Evolutionary conservation across 352 stramenopile species (phyloP).

Genomic region (Achlya hypogyna): DNA sequence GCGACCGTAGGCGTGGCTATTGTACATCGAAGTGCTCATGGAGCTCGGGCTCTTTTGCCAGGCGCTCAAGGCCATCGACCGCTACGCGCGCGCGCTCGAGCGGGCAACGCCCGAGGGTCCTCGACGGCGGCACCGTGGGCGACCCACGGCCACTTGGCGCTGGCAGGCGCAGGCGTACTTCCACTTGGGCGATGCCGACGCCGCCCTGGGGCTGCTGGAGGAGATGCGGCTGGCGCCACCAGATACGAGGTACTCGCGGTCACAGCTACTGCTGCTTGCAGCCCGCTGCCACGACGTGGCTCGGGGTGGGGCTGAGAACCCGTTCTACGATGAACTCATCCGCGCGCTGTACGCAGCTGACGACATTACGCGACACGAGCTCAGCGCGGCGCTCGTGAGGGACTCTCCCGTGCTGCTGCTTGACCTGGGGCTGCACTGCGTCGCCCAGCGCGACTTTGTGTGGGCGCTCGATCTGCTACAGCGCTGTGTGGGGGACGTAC

Average conservation of each 20-base stretch:
- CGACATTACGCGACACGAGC: slow-evolving; percentile 11
- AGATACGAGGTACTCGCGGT: neutral
- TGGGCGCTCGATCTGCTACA: slow-evolving; percentile 9
- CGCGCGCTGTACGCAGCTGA: neutral
- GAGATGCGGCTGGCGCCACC: neutral
- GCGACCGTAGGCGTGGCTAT: neutral
- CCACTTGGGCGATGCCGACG: slow-evolving; percentile 3
- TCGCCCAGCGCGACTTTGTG: neutral
- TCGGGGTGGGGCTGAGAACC: neutral
- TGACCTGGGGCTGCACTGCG: neutral
- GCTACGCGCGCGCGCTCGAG: neutral
- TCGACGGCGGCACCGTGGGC: neutral
- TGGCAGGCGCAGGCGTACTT: slow-evolving; percentile 5
- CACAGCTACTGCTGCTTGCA: neutral
- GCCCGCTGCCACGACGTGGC: neutral
- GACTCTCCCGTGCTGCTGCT: neutral
- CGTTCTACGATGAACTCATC: slow-evolving; percentile 7
- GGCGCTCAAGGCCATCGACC: neutral
- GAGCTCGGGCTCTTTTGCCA: slow-evolving; percentile 13
- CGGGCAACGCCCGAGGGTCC: neutral
- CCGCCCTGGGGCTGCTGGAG: neutral
- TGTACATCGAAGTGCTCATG: neutral
- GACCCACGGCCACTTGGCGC: neutral
- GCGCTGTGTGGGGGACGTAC: neutral
- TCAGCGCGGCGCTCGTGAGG: neutral